These are phyloP conservation scores for Juncus effusus DNA, from an alignment of 176 grass and related monocot genomes.

Conservation along the genomic window DNA sequence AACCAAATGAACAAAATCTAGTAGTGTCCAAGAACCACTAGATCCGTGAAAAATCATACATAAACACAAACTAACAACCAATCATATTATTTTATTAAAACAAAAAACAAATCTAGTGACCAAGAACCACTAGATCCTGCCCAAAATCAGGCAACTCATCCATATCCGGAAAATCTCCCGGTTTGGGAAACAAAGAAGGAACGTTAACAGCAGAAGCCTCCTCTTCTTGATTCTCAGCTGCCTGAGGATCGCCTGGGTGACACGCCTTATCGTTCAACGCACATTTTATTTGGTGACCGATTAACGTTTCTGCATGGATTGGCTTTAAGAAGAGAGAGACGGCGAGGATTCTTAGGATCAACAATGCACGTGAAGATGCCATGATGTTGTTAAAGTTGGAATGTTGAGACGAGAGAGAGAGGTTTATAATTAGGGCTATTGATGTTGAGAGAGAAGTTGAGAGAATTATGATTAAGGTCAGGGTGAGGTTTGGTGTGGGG, in stretches of 20 bases:
- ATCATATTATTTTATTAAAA: no score
- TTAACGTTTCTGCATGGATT: not conserved
- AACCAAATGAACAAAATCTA: no score
- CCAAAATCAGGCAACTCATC: not conserved
- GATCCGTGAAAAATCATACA: no score
- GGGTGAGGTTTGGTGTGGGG: no score
- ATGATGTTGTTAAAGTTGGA: not conserved
- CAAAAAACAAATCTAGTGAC: constrained; percentile 1
- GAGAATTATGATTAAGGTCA: no score
- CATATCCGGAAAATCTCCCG: not conserved
- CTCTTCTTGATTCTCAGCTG: constrained; percentile 17
- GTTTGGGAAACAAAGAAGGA: not conserved
- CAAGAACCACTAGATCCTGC: not conserved
- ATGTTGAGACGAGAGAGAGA: no score
- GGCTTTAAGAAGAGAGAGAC: constrained; percentile 3
- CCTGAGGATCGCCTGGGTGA: not conserved
- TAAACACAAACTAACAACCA: no score
- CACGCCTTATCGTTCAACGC: constrained; percentile 9
- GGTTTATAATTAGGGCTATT: no score
- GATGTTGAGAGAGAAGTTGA: no score
- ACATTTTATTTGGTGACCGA: not conserved
- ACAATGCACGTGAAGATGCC: not conserved
- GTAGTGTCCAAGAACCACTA: no score
- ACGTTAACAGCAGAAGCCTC: constrained; percentile 17
- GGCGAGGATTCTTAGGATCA: not conserved